Conservation (phyloP, 495 filamentous ascomycete genomes). For the Entonaema liquescens region DNA sequence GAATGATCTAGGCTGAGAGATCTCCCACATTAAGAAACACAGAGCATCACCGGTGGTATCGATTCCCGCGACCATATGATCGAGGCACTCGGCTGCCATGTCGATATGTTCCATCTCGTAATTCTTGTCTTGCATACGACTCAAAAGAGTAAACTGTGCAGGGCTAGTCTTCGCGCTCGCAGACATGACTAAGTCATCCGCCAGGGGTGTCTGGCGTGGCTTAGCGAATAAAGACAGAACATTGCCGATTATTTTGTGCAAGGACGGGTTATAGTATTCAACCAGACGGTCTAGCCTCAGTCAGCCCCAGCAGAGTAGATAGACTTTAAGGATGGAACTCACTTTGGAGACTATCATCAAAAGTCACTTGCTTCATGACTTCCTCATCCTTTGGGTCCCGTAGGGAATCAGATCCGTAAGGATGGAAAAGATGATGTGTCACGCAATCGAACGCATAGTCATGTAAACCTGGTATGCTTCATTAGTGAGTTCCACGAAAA, state of each 20-base stretch:
- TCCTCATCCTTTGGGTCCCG: slow-evolving; percentile 58
- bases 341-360: slow-evolving; percentile 72
- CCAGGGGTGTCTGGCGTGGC: slow-evolving; percentile 57
- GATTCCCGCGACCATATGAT: slow-evolving; percentile 69
- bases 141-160: slow-evolving; percentile 55
- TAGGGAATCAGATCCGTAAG: slow-evolving; percentile 66
- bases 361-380: slow-evolving; percentile 71
- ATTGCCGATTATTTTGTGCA: slow-evolving; percentile 50
- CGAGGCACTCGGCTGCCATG: slow-evolving; percentile 58
- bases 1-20: slow-evolving; percentile 62
- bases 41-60: slow-evolving; percentile 73
- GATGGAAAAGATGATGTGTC: slow-evolving; percentile 71
- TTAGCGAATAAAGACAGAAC: slow-evolving; percentile 53
- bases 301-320: background rate
- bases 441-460: slow-evolving; percentile 73
- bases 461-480: slow-evolving; percentile 51
- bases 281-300: slow-evolving; percentile 51
- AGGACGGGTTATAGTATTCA: slow-evolving; percentile 50
- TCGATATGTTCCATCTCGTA: slow-evolving; percentile 49
- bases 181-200: slow-evolving; percentile 54
- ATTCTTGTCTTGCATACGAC: slow-evolving; percentile 51
- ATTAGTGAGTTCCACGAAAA: slow-evolving; percentile 1
- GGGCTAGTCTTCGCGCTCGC: slow-evolving; percentile 47
- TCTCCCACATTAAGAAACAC: slow-evolving; percentile 72
- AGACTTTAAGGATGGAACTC: slow-evolving; percentile 18